A percentile compares a stretch with the other conserved stretches of the same genome.
These are phyloP conservation scores for Domatiomyces catenatus DNA, from an alignment of 2,329 filamentous ascomycete genomes.

Conservation along the genomic window DNA sequence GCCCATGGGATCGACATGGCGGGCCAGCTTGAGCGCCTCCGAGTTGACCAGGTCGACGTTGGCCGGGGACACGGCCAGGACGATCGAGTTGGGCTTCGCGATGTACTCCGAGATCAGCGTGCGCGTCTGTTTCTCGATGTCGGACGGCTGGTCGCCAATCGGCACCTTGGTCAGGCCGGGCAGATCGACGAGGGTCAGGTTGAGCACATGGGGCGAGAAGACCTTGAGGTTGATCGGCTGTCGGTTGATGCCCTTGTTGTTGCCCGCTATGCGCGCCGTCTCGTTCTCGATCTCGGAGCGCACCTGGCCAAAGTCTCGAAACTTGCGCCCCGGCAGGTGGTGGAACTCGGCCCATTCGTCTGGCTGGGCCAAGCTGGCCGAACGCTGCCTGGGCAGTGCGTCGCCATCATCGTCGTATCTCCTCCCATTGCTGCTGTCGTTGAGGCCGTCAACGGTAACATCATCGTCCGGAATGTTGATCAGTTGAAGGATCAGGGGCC, in stretches of 20 bases:
- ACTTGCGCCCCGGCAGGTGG: conserved; percentile 76
- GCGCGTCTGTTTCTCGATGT: conserved; percentile 97
- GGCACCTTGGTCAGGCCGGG: conserved; percentile 95
- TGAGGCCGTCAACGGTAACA: conserved; percentile 52
- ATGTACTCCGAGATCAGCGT: conserved; percentile 97
- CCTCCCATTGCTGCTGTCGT: conserved; percentile 24
- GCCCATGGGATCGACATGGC: conserved; percentile 90
- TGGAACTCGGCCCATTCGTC: conserved; percentile 89
- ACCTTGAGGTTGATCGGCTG: conserved; percentile 98
- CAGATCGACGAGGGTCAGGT: conserved; percentile 87
- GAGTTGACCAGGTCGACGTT: conserved; percentile 99
- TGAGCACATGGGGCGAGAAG: conserved; percentile 92
- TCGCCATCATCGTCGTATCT: neutral
- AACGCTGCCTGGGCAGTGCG: conserved; percentile 50
- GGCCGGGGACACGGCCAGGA: conserved; percentile 88
- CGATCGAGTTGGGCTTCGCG: conserved; percentile 95
- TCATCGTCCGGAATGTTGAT: conserved; percentile 68
- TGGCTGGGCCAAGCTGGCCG: conserved; percentile 53
- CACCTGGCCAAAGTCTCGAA: conserved; percentile 83
- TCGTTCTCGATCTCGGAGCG: conserved; percentile 95
- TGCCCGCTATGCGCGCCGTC: conserved; percentile 84
- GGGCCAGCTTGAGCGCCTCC: conserved; percentile 86
- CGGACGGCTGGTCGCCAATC: conserved; percentile 90
- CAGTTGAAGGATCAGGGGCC: conserved; percentile 89
- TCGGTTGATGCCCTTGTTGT: conserved; percentile 95